These are phyloP conservation scores for Geosmithia morbida DNA, from an alignment of 2,329 filamentous ascomycete species.

Conservation along the genomic window DNA sequence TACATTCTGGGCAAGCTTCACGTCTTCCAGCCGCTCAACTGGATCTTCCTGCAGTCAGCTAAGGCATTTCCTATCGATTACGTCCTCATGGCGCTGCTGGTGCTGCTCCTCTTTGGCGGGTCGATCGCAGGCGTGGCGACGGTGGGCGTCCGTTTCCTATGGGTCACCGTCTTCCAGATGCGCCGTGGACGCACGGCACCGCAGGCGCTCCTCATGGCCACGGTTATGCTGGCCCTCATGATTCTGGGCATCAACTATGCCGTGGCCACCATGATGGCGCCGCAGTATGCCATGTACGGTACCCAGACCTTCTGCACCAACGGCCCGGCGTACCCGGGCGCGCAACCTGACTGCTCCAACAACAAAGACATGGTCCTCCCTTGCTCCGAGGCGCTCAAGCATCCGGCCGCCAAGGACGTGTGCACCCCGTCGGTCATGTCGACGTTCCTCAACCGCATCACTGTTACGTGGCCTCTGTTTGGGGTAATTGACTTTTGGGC, in stretches of 20 bases:
- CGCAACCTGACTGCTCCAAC: conserved; percentile 61
- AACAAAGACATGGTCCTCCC: conserved; percentile 59
- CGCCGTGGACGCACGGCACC: conserved; percentile 79
- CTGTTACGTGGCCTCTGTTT: conserved; percentile 90
- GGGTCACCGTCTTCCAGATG: conserved; percentile 87
- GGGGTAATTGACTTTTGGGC: conserved; percentile 91
- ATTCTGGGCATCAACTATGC: conserved; percentile 87
- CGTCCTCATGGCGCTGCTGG: conserved; percentile 69
- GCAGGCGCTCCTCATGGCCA: conserved; percentile 81
- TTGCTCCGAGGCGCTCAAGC: conserved; percentile 65
- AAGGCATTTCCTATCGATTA: conserved; percentile 88
- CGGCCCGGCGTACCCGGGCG: conserved; percentile 43
- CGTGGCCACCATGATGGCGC: conserved; percentile 83
- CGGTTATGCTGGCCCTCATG: conserved; percentile 79
- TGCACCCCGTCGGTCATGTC: conserved; percentile 88
- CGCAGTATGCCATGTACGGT: conserved; percentile 88
- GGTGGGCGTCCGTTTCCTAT: conserved; percentile 89
- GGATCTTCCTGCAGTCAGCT: conserved; percentile 60
- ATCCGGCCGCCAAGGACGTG: conserved; percentile 58
- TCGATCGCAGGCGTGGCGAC: conserved; percentile 76
- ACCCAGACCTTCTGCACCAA: conserved; percentile 88
- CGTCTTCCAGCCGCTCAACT: conserved; percentile 92
- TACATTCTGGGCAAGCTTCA: conserved; percentile 81
- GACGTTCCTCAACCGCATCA: conserved; percentile 85
- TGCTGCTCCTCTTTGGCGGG: conserved; percentile 77